Percentiles rank a stretch among this genome's conserved stretches.
Evolutionary conservation across 495 filamentous ascomycete species (phyloP).

Genomic region (Podospora pseudoanserina): DNA sequence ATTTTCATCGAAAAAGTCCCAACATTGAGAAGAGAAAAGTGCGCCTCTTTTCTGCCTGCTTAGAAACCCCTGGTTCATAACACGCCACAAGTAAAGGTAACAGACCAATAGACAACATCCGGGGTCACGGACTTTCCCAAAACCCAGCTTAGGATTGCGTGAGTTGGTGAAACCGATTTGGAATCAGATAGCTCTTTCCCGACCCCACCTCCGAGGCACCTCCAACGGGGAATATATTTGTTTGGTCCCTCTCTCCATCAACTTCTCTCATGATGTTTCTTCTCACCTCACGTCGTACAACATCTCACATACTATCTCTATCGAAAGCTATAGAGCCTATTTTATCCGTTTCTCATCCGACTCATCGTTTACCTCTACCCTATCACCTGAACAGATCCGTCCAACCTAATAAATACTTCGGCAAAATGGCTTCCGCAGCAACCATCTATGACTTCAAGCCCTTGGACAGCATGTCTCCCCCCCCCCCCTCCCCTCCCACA

Average conservation of each 20-base stretch:
- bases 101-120: neutral
- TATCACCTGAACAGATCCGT: neutral
- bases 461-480: slow-evolving; percentile 41
- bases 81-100: neutral
- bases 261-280: neutral
- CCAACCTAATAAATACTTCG: slow-evolving; percentile 13
- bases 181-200: neutral
- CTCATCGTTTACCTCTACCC: neutral
- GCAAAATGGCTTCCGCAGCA: slow-evolving; percentile 82
- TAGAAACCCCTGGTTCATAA: too few species aligned
- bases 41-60: neutral
- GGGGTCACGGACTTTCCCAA: neutral
- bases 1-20: neutral
- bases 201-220: neutral
- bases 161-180: neutral
- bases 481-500: too few species aligned
- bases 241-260: neutral
- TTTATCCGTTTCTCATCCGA: neutral
- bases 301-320: neutral
- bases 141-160: neutral
- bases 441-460: slow-evolving; percentile 90
- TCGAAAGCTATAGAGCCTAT: neutral
- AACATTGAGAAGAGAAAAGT: too few species aligned
- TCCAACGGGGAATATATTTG: neutral
- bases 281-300: neutral